phyloP scores from a whole-genome alignment of 805 yeast species.

The Candida lessepsii region DNA sequence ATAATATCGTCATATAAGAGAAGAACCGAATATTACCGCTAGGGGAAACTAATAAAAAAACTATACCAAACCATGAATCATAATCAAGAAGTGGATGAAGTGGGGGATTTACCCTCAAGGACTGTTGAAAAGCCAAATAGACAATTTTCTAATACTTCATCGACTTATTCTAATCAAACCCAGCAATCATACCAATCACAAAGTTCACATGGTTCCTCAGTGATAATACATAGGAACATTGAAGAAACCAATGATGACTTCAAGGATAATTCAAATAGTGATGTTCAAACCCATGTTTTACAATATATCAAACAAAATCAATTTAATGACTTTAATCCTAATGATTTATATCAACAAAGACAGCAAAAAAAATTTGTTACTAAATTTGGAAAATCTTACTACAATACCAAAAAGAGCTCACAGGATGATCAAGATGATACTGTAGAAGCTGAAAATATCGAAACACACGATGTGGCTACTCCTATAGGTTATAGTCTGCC shows the following conservation, averaged over 20 bases:
- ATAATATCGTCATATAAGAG: too few species aligned
- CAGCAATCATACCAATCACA: conserved; percentile 17
- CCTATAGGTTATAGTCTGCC: neutral
- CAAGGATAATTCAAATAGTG: conserved; percentile 7
- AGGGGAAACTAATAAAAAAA: too few species aligned
- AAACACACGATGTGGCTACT: neutral
- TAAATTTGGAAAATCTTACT: conserved; percentile 26
- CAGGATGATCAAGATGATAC: neutral
- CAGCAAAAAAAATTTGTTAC: conserved; percentile 30
- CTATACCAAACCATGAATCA: neutral
- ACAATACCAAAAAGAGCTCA: neutral
- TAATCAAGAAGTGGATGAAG: neutral
- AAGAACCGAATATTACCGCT: too few species aligned
- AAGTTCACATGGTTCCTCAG: conserved; percentile 17
- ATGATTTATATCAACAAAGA: conserved; percentile 37
- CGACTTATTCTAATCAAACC: conserved; percentile 22
- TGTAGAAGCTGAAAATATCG: neutral
- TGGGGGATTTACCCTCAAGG: neutral
- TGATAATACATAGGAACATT: conserved; percentile 18
- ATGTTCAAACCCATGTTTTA: conserved; percentile 33
- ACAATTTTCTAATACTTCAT: conserved; percentile 13
- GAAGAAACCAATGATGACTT: conserved; percentile 16
- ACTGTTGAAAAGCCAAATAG: conserved; percentile 4
- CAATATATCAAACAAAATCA: conserved; percentile 30
- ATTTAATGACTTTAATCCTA: conserved; percentile 26